phyloP scores from a whole-genome alignment of 805 yeast species.

The Schizosaccharomyces octosporus region DNA sequence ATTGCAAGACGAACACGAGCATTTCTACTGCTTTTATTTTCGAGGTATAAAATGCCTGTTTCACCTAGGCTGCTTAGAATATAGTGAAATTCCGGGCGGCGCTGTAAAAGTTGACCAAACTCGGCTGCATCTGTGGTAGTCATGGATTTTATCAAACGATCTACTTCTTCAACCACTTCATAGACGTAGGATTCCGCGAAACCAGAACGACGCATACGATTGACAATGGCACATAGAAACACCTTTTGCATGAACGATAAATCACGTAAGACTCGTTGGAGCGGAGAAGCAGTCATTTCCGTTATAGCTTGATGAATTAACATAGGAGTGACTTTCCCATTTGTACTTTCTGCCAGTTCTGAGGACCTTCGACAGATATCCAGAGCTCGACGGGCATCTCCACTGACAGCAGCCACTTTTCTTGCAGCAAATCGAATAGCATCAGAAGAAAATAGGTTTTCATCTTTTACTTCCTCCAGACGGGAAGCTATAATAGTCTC shows the following conservation, averaged over 20 bases:
- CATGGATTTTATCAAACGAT: constrained; percentile 14
- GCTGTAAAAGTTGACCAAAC: not conserved
- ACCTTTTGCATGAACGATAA: constrained; percentile 50
- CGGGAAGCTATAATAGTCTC: constrained; percentile 50
- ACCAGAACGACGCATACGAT: constrained; percentile 42
- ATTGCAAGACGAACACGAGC: constrained; percentile 39
- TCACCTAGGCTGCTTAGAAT: constrained; percentile 50
- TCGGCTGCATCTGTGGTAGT: constrained; percentile 12
- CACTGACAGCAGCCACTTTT: constrained; percentile 86
- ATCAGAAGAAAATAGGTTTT: constrained; percentile 22
- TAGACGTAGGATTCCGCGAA: constrained; percentile 41
- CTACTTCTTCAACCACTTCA: constrained; percentile 35
- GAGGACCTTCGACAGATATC: constrained; percentile 73
- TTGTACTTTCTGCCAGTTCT: constrained; percentile 44
- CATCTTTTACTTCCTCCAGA: constrained; percentile 24
- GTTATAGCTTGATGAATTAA: constrained; percentile 60
- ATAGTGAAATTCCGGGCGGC: constrained; percentile 33
- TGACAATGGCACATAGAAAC: constrained; percentile 40
- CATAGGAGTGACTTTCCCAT: constrained; percentile 31
- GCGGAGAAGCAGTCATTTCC: constrained; percentile 57
- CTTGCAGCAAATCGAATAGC: constrained; percentile 82
- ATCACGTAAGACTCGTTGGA: constrained; percentile 29
- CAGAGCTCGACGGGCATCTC: constrained; percentile 86
- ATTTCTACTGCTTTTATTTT: constrained; percentile 37
- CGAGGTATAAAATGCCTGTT: constrained; percentile 50